Conservation (phyloP, 139 green algal species). For the Spirogloea muscicola region DNA sequence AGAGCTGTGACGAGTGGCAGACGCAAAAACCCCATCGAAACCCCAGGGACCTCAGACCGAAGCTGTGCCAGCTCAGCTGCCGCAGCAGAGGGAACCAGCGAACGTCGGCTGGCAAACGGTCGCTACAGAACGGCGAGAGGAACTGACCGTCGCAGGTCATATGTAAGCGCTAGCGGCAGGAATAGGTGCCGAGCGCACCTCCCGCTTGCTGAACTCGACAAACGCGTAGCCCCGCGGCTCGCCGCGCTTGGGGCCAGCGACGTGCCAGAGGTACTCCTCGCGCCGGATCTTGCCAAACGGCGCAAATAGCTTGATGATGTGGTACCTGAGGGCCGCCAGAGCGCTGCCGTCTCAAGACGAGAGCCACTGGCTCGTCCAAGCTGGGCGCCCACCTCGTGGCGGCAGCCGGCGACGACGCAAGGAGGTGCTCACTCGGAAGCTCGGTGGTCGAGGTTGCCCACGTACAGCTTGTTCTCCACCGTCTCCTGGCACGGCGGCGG, state of each 20-base stretch:
- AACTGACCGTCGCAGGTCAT: no score
- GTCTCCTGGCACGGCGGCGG: no score
- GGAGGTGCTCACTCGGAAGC: constrained; percentile 31
- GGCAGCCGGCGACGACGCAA: background rate
- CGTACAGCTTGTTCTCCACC: constrained; percentile 45
- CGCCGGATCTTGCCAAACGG: constrained; percentile 33
- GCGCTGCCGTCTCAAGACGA: background rate
- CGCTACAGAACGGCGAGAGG: no score
- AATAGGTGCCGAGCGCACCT: constrained; percentile 16
- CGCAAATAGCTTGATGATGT: constrained; percentile 41
- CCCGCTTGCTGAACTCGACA: constrained; percentile 29
- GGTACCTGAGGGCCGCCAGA: constrained; percentile 39
- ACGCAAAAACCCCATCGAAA: no score
- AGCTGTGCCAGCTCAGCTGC: no score
- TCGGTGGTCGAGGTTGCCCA: constrained; percentile 44
- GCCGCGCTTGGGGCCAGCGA: constrained; percentile 12
- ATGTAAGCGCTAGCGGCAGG: no score
- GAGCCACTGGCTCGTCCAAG: background rate
- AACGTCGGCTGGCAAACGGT: no score
- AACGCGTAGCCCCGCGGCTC: constrained; percentile 39
- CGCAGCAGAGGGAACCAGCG: no score
- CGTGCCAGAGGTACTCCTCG: constrained; percentile 45
- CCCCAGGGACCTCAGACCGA: no score
- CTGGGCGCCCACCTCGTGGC: background rate
- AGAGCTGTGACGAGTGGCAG: no score